phyloP scores from a whole-genome alignment of 202 grass and related monocot genomes.

The Dendrocalamus latiflorus region DNA sequence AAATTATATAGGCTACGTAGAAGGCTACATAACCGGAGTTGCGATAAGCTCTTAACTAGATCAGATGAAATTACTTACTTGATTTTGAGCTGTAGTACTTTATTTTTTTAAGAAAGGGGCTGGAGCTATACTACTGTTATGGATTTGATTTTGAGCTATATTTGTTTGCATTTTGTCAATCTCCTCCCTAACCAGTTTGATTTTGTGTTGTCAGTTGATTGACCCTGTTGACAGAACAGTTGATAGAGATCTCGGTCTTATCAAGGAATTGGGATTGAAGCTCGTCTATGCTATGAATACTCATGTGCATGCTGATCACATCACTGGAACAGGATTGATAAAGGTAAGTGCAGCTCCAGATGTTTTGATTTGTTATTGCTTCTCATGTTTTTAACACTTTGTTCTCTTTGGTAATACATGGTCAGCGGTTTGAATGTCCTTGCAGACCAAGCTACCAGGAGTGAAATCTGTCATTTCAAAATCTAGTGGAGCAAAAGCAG shows the following conservation, averaged over 20 bases:
- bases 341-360: slow-evolving; percentile 40
- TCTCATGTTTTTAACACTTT: background rate
- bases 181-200: slow-evolving; percentile 18
- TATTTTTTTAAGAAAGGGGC: too few relatives aligned
- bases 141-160: background rate
- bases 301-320: slow-evolving; percentile 95
- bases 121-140: background rate
- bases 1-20: too few relatives aligned
- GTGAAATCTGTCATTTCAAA: slow-evolving; percentile 83
- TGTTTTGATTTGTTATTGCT: background rate
- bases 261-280: slow-evolving; percentile 83
- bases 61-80: background rate
- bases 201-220: slow-evolving; percentile 58
- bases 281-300: slow-evolving; percentile 93
- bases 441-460: slow-evolving; percentile 65
- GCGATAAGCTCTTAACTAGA: background rate
- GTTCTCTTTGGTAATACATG: slow-evolving; percentile 9
- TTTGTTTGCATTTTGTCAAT: background rate
- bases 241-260: slow-evolving; percentile 74
- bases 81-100: background rate
- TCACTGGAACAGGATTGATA: slow-evolving; percentile 86
- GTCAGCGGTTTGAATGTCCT: slow-evolving; percentile 10
- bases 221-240: slow-evolving; percentile 89
- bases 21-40: too few relatives aligned
- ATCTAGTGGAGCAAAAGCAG: slow-evolving; percentile 68